Evolutionary conservation across 768 basidiomycete genomes (phyloP).

Genomic region (Psilocybe cubensis): DNA sequence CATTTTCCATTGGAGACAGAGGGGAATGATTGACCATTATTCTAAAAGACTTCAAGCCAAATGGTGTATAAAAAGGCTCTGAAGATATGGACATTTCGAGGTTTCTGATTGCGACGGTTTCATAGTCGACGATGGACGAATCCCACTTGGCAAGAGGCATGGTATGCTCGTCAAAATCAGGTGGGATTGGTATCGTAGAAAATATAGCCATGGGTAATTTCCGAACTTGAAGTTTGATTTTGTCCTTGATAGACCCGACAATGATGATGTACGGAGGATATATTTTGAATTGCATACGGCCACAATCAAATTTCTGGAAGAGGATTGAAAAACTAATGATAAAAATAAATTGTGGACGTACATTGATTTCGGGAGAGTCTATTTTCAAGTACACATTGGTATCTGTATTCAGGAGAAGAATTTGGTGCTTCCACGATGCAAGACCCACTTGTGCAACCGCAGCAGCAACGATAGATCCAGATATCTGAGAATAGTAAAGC

Average conservation of each 20-base stretch:
- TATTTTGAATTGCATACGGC: constrained; percentile 22
- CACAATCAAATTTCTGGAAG: constrained; percentile 19
- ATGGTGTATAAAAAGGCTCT: constrained; percentile 20
- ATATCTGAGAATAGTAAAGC: constrained; percentile 21
- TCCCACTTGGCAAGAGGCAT: constrained; percentile 14
- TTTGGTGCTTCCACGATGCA: constrained; percentile 22
- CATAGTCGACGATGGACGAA: constrained; percentile 24
- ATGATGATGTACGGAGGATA: constrained; percentile 21
- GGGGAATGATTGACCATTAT: constrained; percentile 18
- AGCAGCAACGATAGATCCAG: constrained; percentile 31
- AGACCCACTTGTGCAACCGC: constrained; percentile 22
- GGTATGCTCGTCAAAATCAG: background rate
- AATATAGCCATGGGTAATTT: constrained; percentile 20
- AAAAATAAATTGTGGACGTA: constrained; percentile 11
- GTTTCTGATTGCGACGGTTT: constrained; percentile 17
- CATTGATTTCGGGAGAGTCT: constrained; percentile 13
- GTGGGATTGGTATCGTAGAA: background rate
- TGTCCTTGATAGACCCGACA: constrained; percentile 12
- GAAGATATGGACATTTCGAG: constrained; percentile 20
- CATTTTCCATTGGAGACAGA: constrained; percentile 15
- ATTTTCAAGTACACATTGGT: constrained; percentile 16
- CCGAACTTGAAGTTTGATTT: constrained; percentile 25
- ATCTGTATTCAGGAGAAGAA: constrained; percentile 34
- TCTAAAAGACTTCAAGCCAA: constrained; percentile 14
- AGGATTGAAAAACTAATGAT: background rate